These are phyloP conservation scores for Fusarium aywerte DNA, from an alignment of 2,329 filamentous ascomycete genomes.

Conservation along the genomic window DNA sequence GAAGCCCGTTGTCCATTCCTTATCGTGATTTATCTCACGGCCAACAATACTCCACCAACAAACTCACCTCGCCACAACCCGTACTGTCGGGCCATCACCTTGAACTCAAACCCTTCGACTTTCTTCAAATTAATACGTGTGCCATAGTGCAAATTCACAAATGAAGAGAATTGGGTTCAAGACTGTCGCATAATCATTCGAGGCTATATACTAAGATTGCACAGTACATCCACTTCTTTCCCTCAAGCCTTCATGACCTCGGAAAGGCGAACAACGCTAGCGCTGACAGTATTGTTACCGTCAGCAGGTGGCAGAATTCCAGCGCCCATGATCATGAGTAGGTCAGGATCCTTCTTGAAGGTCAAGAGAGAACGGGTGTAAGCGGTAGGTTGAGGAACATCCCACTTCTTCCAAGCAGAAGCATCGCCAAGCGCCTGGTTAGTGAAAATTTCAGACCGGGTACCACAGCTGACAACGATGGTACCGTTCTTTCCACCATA, in stretches of 20 bases:
- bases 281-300: conserved; percentile 56
- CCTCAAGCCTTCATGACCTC: conserved; percentile 42
- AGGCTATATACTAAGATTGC: not conserved
- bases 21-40: too few relatives aligned
- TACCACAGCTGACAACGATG: conserved; percentile 56
- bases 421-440: conserved; percentile 55
- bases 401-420: conserved; percentile 52
- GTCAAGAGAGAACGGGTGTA: conserved; percentile 54
- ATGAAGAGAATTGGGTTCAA: not conserved
- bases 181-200: not conserved
- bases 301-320: conserved; percentile 58
- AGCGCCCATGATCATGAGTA: conserved; percentile 57
- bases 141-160: not conserved
- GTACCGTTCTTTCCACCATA: conserved; percentile 59
- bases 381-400: conserved; percentile 50
- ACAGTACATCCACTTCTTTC: accelerated
- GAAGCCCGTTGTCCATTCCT: too few relatives aligned
- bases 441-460: conserved; percentile 54
- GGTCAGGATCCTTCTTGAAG: conserved; percentile 50
- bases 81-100: too few relatives aligned
- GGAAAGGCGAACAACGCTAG: conserved; percentile 51
- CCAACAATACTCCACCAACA: too few relatives aligned
- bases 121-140: too few relatives aligned
- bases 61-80: not conserved
- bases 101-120: too few relatives aligned